Base-by-base conservation (phyloP, 2,329 filamentous ascomycete species). In the Bertia moriformis region DNA sequence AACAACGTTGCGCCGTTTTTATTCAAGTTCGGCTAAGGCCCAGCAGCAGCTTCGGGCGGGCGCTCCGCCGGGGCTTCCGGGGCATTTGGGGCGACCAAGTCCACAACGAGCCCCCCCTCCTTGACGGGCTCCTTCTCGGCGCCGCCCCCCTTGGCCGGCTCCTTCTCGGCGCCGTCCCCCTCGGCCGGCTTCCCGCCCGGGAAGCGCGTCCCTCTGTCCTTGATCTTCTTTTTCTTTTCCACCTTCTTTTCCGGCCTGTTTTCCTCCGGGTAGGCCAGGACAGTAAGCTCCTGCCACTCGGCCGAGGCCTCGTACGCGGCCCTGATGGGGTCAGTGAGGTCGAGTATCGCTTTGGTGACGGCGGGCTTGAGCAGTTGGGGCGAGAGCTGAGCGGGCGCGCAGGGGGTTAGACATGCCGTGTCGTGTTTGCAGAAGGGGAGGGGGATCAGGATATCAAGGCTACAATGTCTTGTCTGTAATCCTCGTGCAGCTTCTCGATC, bases 291-390 rank as follows among this genome's bases (percentile, higher is more conserved):
- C 61, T 93, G 81, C 87, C 87, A 96, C 51, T 88, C 85, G 19
- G 69, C 51, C 0, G 73, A 80, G 1, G 68, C 71, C 45, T 82
- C 63, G 62, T 75, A 96, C 4, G 78, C 79, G 3, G 66, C 69
- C 46, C 80, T 78, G 43, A 98, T 89, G 1, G 89, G 86, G 2
- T 69, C 74, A 41, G 94, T 67, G 12, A 96, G 70, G 29, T 71
- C 67, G 47, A 75, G 76, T 15, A 98, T 69, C 7, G 76, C 84
- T 39, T 75, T 69, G 4, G 82, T 72, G 4, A 93, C 77, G 10
- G 84, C 86, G n/a, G 79, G 71, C 65, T 98, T 96, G 39, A 96
- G 67, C 12, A 83, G 62, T 64, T 95, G 88, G 0, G 91, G 91
- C 1, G 83, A 86, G 44, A 94, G 71, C 70, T 78, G 46, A 48